Percentiles rank a stretch among this genome's conserved stretches.
Evolutionary conservation across 2,329 filamentous ascomycete genomes (phyloP).

Genomic region (Ceratocystis variospora): DNA sequence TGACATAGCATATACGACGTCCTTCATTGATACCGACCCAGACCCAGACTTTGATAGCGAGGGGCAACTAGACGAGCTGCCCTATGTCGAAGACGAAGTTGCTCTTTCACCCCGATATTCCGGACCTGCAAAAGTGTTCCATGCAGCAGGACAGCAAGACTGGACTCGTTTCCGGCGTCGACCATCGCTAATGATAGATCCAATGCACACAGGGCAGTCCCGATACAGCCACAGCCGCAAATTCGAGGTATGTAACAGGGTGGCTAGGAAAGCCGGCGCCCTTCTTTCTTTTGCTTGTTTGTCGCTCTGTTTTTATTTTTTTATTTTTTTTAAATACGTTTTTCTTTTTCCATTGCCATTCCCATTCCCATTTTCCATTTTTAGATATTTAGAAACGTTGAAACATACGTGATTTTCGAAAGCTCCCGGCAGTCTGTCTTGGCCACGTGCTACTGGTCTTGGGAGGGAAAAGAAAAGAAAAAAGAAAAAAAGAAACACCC

Average conservation of each 20-base stretch:
- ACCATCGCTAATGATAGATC: conserved; percentile 5
- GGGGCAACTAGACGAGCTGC: conserved; percentile 15
- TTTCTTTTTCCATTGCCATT: too few species aligned
- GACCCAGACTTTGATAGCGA: conserved; percentile 22
- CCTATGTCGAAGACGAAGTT: conserved; percentile 15
- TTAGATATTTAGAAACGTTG: background rate
- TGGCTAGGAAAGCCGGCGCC: background rate
- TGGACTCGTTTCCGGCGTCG: background rate
- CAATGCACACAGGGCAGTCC: background rate
- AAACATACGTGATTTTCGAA: conserved; percentile 3
- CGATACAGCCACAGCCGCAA: background rate
- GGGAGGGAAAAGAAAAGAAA: background rate
- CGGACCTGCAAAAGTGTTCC: conserved; percentile 7
- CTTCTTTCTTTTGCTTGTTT: background rate
- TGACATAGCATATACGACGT: conserved; percentile 15
- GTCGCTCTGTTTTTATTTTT: too few species aligned
- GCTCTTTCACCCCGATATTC: conserved; percentile 15
- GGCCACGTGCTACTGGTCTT: conserved; percentile 3
- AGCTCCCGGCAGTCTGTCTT: background rate
- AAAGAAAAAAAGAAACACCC: background rate
- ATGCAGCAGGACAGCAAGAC: background rate
- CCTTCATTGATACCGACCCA: conserved; percentile 22
- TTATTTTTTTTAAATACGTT: too few species aligned
- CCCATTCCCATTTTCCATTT: background rate
- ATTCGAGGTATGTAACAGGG: background rate